These are phyloP conservation scores for Pochonia chlamydosporia DNA, from an alignment of 2,329 filamentous ascomycete genomes.

Conservation along the genomic window DNA sequence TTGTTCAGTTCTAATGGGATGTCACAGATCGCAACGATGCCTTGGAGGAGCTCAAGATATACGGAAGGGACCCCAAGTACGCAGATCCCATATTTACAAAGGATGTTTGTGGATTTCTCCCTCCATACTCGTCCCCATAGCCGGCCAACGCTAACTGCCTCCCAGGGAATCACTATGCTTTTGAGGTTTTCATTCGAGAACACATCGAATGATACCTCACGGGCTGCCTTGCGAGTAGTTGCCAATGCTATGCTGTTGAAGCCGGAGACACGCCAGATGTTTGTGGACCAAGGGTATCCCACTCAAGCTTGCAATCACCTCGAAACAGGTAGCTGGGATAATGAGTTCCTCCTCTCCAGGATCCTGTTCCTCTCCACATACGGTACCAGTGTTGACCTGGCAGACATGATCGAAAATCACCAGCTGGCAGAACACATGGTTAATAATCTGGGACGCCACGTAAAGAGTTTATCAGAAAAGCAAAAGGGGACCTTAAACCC, in stretches of 20 bases:
- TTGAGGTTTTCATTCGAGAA: conserved; percentile 68
- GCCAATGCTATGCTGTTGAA: conserved; percentile 65
- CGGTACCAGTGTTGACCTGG: conserved; percentile 43
- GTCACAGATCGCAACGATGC: conserved; percentile 54
- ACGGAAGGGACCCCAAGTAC: conserved; percentile 60
- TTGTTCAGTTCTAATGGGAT: neutral
- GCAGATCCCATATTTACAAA: conserved; percentile 81
- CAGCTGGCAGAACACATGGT: conserved; percentile 53
- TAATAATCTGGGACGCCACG: conserved; percentile 66
- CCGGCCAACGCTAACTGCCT: neutral
- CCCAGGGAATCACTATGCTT: conserved; percentile 69
- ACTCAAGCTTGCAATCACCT: conserved; percentile 64
- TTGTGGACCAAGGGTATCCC: conserved; percentile 43
- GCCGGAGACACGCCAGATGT: conserved; percentile 36
- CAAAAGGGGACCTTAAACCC: conserved; percentile 35
- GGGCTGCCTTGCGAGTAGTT: conserved; percentile 74
- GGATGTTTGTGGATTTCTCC: conserved; percentile 45
- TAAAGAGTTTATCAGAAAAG: conserved; percentile 33
- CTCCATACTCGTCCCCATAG: neutral
- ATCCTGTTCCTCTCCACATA: conserved; percentile 39
- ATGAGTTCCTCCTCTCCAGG: conserved; percentile 69
- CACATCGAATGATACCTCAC: conserved; percentile 55
- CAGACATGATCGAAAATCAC: conserved; percentile 39
- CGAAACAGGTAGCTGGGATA: conserved; percentile 68
- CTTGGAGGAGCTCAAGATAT: conserved; percentile 63